Conservation (phyloP, 176 grass and related monocot species). For the Aegilops speltoides region DNA sequence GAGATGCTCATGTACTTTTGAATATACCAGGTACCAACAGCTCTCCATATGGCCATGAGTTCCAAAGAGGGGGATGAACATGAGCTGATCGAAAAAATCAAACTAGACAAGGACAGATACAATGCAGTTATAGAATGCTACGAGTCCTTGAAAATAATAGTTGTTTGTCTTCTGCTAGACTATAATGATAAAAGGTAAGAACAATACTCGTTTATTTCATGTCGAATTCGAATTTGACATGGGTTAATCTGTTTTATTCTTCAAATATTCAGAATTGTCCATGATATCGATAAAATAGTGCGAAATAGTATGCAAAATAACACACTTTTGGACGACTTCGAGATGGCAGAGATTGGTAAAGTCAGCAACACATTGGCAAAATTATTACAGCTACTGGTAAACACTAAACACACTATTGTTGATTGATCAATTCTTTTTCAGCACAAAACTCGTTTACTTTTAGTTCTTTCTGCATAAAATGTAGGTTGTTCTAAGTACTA, state of each 20-base stretch:
- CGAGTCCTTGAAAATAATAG: constrained; percentile 50
- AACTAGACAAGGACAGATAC: constrained; percentile 56
- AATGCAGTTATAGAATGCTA: constrained; percentile 74
- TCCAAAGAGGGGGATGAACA: constrained; percentile 58
- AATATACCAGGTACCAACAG: constrained; percentile 61
- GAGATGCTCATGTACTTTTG: constrained; percentile 11
- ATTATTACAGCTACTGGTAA: constrained; percentile 53
- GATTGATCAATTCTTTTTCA: neutral
- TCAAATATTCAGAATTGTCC: constrained; percentile 45
- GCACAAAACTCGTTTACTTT: neutral
- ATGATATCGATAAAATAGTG: constrained; percentile 38
- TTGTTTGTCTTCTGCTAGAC: constrained; percentile 45
- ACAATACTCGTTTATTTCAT: constrained; percentile 22
- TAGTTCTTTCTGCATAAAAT: constrained; percentile 18
- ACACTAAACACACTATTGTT: constrained; percentile 3
- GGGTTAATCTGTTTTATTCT: neutral
- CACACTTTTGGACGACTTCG: constrained; percentile 42
- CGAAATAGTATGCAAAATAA: constrained; percentile 19
- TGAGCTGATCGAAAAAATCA: constrained; percentile 63
- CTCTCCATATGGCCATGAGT: constrained; percentile 74
- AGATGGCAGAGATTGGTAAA: constrained; percentile 54
- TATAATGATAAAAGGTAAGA: constrained; percentile 45
- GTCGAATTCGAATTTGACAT: neutral
- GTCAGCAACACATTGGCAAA: constrained; percentile 55
- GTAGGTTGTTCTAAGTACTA: constrained; percentile 4